phyloP scores from a whole-genome alignment of 345 rosid genomes.

The Pugionium cornutum region DNA sequence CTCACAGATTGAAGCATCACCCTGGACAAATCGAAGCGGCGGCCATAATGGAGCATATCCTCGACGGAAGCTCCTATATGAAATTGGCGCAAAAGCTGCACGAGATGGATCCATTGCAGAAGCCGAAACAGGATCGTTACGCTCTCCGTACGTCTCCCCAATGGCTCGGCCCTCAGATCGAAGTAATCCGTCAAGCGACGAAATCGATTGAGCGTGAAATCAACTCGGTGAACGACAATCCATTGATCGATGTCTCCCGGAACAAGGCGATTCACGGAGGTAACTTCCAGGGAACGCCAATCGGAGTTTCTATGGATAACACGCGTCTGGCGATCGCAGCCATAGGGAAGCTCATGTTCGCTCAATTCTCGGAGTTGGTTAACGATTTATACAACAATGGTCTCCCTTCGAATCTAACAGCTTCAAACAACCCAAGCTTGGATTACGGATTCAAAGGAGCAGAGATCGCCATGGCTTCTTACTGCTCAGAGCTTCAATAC shows the following conservation, averaged over 20 bases:
- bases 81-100: constrained; percentile 63
- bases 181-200: constrained; percentile 63
- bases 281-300: constrained; percentile 83
- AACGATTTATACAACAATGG: constrained; percentile 82
- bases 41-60: constrained; percentile 74
- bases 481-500: constrained; percentile 76
- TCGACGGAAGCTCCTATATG: constrained; percentile 64
- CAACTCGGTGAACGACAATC: constrained; percentile 79
- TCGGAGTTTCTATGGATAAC: constrained; percentile 88
- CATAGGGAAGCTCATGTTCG: constrained; percentile 78
- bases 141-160: constrained; percentile 80
- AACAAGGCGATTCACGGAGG: constrained; percentile 78
- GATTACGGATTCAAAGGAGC: constrained; percentile 86
- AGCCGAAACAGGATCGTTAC: constrained; percentile 73
- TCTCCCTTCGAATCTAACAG: constrained; percentile 73
- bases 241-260: constrained; percentile 70
- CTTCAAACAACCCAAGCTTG: constrained; percentile 64
- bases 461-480: constrained; percentile 83
- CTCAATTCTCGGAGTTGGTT: constrained; percentile 74
- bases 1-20: constrained; percentile 75
- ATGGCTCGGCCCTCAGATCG: constrained; percentile 82
- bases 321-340: constrained; percentile 65
- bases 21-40: constrained; percentile 84
- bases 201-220: constrained; percentile 76
- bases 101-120: constrained; percentile 67